phyloP scores from a whole-genome alignment of 2,329 filamentous ascomycete species.

The Escovopsis sp. region DNA sequence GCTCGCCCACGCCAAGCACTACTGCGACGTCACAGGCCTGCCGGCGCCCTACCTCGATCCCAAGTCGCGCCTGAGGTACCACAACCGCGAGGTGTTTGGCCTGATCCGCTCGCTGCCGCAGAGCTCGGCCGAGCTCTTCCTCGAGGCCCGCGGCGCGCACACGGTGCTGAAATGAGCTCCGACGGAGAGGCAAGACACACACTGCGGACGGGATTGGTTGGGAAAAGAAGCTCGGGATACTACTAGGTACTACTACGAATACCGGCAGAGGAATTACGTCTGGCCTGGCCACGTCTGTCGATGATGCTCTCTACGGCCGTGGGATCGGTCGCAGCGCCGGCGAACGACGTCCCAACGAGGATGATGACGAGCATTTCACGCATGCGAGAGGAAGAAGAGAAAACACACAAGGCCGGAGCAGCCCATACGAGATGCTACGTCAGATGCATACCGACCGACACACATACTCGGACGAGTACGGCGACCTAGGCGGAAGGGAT shows the following conservation, averaged over 20 bases:
- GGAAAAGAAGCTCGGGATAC: background rate
- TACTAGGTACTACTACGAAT: background rate
- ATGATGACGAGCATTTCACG: background rate
- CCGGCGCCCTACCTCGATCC: conserved; percentile 88
- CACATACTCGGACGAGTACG: too few species aligned
- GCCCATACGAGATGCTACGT: too few species aligned
- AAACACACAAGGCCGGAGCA: too few species aligned
- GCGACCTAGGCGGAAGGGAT: too few species aligned
- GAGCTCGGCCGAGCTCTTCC: conserved; percentile 70
- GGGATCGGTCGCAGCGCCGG: too few species aligned
- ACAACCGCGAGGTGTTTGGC: conserved; percentile 82
- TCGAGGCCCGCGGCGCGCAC: conserved; percentile 83
- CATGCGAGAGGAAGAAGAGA: too few species aligned
- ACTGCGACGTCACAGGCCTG: conserved; percentile 91
- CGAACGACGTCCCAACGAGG: background rate
- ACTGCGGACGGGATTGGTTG: background rate
- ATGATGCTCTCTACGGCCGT: background rate
- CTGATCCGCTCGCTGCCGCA: conserved; percentile 70
- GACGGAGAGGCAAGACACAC: background rate
- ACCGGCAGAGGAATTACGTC: background rate
- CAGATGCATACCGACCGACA: too few species aligned
- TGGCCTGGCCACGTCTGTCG: background rate
- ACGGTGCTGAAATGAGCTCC: conserved; percentile 70
- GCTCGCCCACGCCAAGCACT: conserved; percentile 69
- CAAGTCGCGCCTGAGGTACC: conserved; percentile 85